These are phyloP conservation scores for Panicum hallii DNA, from an alignment of 202 grass and related monocot species.

Conservation along the genomic window DNA sequence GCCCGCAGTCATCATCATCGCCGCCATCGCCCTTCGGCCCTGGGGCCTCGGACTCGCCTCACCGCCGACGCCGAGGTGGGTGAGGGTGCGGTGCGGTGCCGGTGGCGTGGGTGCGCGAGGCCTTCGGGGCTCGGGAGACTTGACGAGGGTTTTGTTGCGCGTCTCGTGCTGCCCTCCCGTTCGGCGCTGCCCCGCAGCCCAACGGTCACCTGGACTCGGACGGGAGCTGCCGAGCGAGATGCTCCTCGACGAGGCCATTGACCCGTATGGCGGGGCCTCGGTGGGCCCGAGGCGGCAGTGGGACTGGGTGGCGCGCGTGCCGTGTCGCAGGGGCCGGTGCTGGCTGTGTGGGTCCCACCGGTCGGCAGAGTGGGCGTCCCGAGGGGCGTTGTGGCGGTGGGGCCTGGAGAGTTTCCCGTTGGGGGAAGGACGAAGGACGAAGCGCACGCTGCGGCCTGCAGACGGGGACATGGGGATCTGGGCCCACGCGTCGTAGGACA, in stretches of 20 bases:
- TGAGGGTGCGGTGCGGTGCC: neutral
- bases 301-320: neutral
- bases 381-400: neutral
- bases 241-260: constrained; percentile 43
- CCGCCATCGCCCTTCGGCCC: neutral
- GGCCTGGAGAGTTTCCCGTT: constrained; percentile 2
- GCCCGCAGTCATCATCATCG: constrained; percentile 58
- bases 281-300: constrained; percentile 17
- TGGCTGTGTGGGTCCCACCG: neutral
- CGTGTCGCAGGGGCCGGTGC: neutral
- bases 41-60: neutral
- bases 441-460: no score
- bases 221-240: neutral
- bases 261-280: neutral
- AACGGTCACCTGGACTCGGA: constrained; percentile 59
- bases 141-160: constrained; percentile 37
- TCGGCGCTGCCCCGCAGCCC: constrained; percentile 4
- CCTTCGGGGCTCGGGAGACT: constrained; percentile 10
- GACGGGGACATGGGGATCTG: no score
- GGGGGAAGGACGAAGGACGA: neutral
- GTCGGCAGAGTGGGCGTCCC: neutral
- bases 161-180: neutral
- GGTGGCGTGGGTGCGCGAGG: constrained; percentile 34
- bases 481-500: neutral
- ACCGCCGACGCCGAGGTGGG: constrained; percentile 17